Evolutionary conservation across 2,329 filamentous ascomycete species (phyloP).

Genomic region (Talaromyces amestolkiae): DNA sequence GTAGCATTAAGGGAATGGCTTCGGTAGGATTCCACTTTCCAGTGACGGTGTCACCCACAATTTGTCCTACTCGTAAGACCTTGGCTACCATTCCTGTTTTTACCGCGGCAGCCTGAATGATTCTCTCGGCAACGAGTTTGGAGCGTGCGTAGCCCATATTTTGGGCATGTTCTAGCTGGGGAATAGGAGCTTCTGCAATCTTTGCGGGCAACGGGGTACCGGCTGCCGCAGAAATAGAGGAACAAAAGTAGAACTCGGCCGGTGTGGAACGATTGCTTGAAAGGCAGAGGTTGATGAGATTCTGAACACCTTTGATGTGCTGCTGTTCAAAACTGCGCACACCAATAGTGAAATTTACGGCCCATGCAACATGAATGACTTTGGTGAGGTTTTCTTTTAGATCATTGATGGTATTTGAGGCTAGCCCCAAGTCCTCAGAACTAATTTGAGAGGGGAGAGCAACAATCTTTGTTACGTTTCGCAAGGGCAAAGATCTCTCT

Average conservation of each 20-base stretch:
- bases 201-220: neutral
- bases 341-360: neutral
- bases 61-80: neutral
- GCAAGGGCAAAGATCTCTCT: neutral
- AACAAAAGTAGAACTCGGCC: neutral
- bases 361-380: neutral
- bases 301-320: neutral
- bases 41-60: neutral
- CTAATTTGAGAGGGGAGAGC: neutral
- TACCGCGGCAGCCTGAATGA: neutral
- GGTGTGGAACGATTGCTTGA: neutral
- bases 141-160: neutral
- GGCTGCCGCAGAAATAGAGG: neutral
- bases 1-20: constrained; percentile 9
- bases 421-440: neutral
- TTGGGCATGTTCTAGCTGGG: neutral
- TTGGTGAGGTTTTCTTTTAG: neutral
- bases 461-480: neutral
- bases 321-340: neutral
- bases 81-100: neutral
- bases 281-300: neutral
- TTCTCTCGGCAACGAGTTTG: neutral
- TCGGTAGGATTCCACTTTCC: neutral
- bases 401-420: neutral
- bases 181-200: neutral